phyloP scores from a whole-genome alignment of 495 filamentous ascomycete species.

The Opeltia flavorubescens region DNA sequence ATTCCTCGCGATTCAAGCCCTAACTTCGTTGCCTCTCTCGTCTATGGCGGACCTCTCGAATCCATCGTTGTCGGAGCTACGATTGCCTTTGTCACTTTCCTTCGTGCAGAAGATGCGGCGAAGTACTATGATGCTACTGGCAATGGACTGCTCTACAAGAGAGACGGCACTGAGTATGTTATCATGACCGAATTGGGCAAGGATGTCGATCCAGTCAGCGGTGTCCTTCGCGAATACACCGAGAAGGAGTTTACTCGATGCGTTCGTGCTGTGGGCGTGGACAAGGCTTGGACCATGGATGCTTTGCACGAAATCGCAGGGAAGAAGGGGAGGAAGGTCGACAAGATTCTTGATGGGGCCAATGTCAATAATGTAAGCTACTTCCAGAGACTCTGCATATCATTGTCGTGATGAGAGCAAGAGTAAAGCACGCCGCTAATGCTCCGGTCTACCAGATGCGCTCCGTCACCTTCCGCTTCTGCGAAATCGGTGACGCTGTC shows the following conservation, averaged over 20 bases:
- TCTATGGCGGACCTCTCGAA: slow-evolving; percentile 33
- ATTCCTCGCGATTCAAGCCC: slow-evolving; percentile 19
- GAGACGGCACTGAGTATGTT: slow-evolving; percentile 13
- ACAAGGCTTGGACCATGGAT: slow-evolving; percentile 20
- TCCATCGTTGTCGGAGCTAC: slow-evolving; percentile 12
- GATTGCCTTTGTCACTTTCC: slow-evolving; percentile 27
- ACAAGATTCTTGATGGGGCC: slow-evolving; percentile 23
- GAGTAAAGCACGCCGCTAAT: neutral
- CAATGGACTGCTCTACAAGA: slow-evolving; percentile 29
- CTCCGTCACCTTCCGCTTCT: slow-evolving; percentile 28
- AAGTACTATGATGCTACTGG: slow-evolving; percentile 27
- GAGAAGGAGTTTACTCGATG: slow-evolving; percentile 25
- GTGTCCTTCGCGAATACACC: slow-evolving; percentile 21
- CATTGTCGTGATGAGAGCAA: neutral
- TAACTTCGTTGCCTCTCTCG: slow-evolving; percentile 25
- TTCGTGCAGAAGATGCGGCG: slow-evolving; percentile 23
- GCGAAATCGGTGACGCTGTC: slow-evolving; percentile 26
- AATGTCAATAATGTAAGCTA: neutral
- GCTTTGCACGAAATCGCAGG: slow-evolving; percentile 20
- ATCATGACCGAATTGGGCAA: slow-evolving; percentile 23
- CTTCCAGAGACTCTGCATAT: neutral
- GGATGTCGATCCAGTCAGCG: slow-evolving; percentile 26
- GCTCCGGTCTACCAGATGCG: slow-evolving; percentile 16
- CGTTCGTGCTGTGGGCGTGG: slow-evolving; percentile 26
- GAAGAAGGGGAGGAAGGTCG: slow-evolving; percentile 22